Percentiles rank a stretch among this genome's conserved stretches.
Evolutionary conservation across 2,329 filamentous ascomycete species (phyloP).

Genomic region (Bipolaris gigantea): DNA sequence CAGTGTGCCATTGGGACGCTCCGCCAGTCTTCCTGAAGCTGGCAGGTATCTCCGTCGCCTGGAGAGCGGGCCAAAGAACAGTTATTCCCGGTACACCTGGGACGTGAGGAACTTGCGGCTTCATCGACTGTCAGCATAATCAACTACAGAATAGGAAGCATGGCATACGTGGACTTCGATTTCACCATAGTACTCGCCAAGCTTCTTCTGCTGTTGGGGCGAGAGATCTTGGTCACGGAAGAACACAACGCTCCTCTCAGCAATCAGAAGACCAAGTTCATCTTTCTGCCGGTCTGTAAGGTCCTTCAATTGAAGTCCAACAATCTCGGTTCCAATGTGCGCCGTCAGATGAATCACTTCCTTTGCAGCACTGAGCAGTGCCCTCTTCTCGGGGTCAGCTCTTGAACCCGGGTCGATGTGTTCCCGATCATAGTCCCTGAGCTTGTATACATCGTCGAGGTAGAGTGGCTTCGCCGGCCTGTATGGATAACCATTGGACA

Average conservation of each 20-base stretch:
- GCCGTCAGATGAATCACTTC: slow-evolving; percentile 47
- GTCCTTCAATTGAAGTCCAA: slow-evolving; percentile 52
- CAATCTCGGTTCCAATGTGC: slow-evolving; percentile 45
- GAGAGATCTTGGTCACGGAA: slow-evolving; percentile 55
- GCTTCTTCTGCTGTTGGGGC: slow-evolving; percentile 36
- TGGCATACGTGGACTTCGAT: slow-evolving; percentile 67
- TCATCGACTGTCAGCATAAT: background rate
- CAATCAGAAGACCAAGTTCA: slow-evolving; percentile 51
- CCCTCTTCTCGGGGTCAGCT: slow-evolving; percentile 54
- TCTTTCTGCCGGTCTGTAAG: slow-evolving; percentile 54
- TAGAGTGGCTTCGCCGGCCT: slow-evolving; percentile 68
- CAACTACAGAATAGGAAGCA: background rate
- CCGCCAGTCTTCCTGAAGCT: slow-evolving; percentile 69
- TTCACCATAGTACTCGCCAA: slow-evolving; percentile 50
- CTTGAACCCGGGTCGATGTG: slow-evolving; percentile 49
- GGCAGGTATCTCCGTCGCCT: slow-evolving; percentile 62
- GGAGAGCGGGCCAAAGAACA: slow-evolving; percentile 71
- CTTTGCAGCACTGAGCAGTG: slow-evolving; percentile 42
- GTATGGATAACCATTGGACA: slow-evolving; percentile 72
- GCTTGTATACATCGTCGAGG: slow-evolving; percentile 68
- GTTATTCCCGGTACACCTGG: slow-evolving; percentile 65
- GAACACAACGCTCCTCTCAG: slow-evolving; percentile 51
- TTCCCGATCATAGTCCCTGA: slow-evolving; percentile 54
- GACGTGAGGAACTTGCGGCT: slow-evolving; percentile 72
- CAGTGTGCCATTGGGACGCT: slow-evolving; percentile 69